A percentile compares a stretch with the other conserved stretches of the same genome.
Evolutionary conservation across 306 rosid genomes (phyloP).

Genomic region (Prunus dulcis): DNA sequence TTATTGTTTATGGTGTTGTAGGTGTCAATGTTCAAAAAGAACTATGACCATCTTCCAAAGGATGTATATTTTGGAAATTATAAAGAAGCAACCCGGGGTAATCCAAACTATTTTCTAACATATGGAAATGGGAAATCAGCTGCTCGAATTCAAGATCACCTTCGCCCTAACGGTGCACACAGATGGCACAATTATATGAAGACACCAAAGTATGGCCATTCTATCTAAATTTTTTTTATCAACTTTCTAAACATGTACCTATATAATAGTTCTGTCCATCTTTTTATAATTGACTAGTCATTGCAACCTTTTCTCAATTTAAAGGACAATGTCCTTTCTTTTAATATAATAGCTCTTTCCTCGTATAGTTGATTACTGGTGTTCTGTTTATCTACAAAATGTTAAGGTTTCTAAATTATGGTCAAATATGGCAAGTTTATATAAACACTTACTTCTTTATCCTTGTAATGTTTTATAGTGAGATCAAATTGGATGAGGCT

Average conservation of each 20-base stretch:
- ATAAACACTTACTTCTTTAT: not conserved
- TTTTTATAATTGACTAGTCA: not conserved
- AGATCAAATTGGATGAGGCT: constrained; percentile 97
- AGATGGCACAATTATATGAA: constrained; percentile 99
- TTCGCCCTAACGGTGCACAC: constrained; percentile 98
- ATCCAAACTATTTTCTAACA: constrained; percentile 92
- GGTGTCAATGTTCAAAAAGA: constrained; percentile 99
- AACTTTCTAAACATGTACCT: not conserved
- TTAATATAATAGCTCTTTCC: not conserved
- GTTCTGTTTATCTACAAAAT: not conserved
- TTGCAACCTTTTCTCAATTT: not conserved
- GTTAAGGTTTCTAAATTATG: not conserved
- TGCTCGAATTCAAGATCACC: constrained; percentile 94
- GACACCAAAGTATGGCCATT: constrained; percentile 66
- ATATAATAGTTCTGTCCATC: not conserved
- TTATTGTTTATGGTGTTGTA: constrained; percentile 30
- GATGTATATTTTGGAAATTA: constrained; percentile 88
- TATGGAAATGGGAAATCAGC: constrained; percentile 98
- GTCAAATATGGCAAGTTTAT: not conserved
- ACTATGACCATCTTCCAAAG: constrained; percentile 92
- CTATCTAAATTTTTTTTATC: constrained; percentile 3
- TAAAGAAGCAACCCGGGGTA: constrained; percentile 90
- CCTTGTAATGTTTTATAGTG: constrained; percentile 36
- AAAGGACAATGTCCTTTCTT: not conserved
- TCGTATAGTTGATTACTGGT: not conserved